phyloP scores from a whole-genome alignment of 2,329 filamentous ascomycete genomes.

The Diaporthe citri region DNA sequence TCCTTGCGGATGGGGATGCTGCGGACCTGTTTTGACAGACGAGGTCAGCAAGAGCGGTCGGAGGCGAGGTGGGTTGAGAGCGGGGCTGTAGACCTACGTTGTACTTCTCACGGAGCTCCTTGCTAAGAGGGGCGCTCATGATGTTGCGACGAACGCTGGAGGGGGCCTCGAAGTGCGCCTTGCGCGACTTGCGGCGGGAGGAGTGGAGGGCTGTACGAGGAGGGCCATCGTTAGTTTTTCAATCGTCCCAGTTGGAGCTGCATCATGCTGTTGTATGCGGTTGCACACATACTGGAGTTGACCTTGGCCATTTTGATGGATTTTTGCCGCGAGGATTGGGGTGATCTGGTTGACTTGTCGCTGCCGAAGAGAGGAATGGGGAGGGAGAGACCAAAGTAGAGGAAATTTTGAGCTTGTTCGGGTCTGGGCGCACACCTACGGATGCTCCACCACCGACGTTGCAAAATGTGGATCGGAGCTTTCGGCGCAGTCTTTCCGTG shows the following conservation, averaged over 20 bases:
- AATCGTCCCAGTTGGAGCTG: not conserved
- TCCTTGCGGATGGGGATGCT: slow-evolving; percentile 98
- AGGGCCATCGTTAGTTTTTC: slow-evolving; percentile 41
- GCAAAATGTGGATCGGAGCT: slow-evolving; percentile 39
- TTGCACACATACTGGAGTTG: slow-evolving; percentile 57
- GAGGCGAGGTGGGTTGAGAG: not conserved
- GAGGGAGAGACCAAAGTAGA: not conserved
- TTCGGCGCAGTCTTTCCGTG: slow-evolving; percentile 37
- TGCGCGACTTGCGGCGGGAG: slow-evolving; percentile 98
- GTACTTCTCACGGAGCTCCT: slow-evolving; percentile 99
- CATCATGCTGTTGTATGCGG: not conserved
- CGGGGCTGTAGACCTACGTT: slow-evolving; percentile 75
- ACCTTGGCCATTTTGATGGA: slow-evolving; percentile 77
- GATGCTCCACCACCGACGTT: not conserved
- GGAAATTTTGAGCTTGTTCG: slow-evolving; percentile 4
- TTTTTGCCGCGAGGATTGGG: slow-evolving; percentile 42
- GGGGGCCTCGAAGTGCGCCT: slow-evolving; percentile 96
- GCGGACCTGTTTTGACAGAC: slow-evolving; percentile 76
- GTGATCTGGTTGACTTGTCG: slow-evolving; percentile 36
- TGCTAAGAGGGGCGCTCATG: slow-evolving; percentile 96
- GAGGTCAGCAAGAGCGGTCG: not conserved
- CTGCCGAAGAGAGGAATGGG: slow-evolving; percentile 33
- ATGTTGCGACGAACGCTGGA: slow-evolving; percentile 94
- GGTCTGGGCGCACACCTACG: not conserved
- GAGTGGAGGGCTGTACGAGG: slow-evolving; percentile 71